Percentiles rank a stretch among this genome's conserved stretches.
Evolutionary conservation across 2,329 filamentous ascomycete genomes (phyloP).

Genomic region (Fusarium pseudograminearum): DNA sequence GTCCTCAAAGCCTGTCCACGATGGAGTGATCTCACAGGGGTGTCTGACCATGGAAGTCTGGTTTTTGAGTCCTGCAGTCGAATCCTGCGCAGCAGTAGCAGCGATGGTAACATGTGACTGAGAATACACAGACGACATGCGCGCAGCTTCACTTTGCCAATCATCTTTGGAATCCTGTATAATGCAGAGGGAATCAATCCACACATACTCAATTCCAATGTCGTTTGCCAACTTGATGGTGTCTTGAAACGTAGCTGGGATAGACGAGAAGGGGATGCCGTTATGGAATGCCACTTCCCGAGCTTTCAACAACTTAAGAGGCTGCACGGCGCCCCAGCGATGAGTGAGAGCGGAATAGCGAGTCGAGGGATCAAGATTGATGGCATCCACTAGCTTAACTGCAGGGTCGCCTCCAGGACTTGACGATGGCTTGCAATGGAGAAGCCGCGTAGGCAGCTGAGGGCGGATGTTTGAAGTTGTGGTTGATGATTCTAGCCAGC

Average conservation of each 20-base stretch:
- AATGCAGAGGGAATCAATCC: slow-evolving; percentile 40
- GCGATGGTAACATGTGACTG: slow-evolving; percentile 31
- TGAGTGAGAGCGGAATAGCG: slow-evolving; percentile 36
- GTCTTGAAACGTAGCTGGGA: slow-evolving; percentile 36
- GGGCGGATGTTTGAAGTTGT: slow-evolving; percentile 1
- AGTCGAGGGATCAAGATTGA: not conserved
- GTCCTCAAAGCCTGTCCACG: slow-evolving; percentile 27
- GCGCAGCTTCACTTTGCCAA: slow-evolving; percentile 32
- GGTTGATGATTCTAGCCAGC: slow-evolving; percentile 19
- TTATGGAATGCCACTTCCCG: slow-evolving; percentile 4
- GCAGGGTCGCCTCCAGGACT: not conserved
- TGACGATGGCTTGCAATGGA: slow-evolving; percentile 12
- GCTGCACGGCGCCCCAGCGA: slow-evolving; percentile 30
- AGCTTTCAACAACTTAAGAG: slow-evolving; percentile 22
- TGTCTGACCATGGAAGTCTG: slow-evolving; percentile 26
- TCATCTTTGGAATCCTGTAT: slow-evolving; percentile 40
- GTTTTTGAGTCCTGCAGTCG: slow-evolving; percentile 23
- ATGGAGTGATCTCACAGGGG: slow-evolving; percentile 27
- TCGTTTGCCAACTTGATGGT: slow-evolving; percentile 20
- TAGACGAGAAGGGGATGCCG: slow-evolving; percentile 16
- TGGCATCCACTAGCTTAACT: slow-evolving; percentile 15
- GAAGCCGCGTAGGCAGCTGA: slow-evolving; percentile 30
- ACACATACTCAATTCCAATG: slow-evolving; percentile 28
- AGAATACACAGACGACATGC: slow-evolving; percentile 40
- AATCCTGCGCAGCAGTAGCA: slow-evolving; percentile 31